Conservation (phyloP, 2,329 filamentous ascomycete species). For the Aphanocladium album region DNA sequence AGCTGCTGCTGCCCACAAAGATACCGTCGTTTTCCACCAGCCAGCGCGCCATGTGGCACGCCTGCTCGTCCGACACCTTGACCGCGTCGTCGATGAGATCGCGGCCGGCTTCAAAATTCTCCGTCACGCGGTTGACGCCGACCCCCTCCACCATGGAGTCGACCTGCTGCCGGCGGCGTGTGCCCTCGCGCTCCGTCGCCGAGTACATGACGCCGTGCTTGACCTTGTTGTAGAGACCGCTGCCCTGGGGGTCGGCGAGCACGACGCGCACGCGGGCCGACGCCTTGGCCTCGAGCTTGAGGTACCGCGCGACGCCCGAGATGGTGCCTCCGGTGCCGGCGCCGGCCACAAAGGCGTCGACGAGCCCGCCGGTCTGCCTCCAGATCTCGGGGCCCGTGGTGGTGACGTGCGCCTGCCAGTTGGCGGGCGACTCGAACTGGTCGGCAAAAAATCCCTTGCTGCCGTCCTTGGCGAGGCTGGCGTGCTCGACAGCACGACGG, state of each 20-base stretch:
- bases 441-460: conserved; percentile 90
- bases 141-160: conserved; percentile 96
- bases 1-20: conserved; percentile 89
- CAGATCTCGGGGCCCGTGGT: conserved; percentile 89
- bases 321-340: conserved; percentile 94
- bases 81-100: conserved; percentile 88
- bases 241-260: conserved; percentile 90
- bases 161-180: conserved; percentile 80
- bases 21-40: conserved; percentile 92
- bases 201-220: conserved; percentile 96
- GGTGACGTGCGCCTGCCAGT: conserved; percentile 77
- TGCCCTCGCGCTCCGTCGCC: conserved; percentile 82
- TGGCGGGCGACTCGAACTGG: conserved; percentile 89
- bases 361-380: conserved; percentile 63
- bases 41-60: conserved; percentile 91
- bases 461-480: conserved; percentile 44
- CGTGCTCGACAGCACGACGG: conserved; percentile 70
- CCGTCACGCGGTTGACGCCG: conserved; percentile 89
- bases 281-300: conserved; percentile 61
- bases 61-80: conserved; percentile 81
- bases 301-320: conserved; percentile 74
- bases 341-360: conserved; percentile 89
- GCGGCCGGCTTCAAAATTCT: conserved; percentile 83
- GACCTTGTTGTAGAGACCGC: conserved; percentile 86
- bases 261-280: conserved; percentile 57